phyloP scores from a whole-genome alignment of 305 asterid species.

The Lippia alba region DNA sequence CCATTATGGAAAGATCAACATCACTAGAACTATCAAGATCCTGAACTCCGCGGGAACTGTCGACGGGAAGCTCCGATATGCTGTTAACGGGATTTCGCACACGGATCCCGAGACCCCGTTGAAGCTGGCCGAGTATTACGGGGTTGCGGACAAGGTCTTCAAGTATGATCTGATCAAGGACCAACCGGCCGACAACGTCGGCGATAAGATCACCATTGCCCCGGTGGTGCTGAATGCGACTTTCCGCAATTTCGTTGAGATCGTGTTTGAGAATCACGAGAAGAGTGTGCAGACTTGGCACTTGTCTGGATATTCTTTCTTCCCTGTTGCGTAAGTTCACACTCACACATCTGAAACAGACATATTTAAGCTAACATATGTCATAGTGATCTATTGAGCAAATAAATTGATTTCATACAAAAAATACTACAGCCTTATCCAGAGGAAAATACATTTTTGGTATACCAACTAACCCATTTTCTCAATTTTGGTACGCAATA shows the following conservation, averaged over 20 bases:
- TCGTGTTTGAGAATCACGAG: constrained; percentile 71
- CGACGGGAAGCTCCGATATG: constrained; percentile 64
- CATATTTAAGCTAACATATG: no score
- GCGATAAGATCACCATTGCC: constrained; percentile 43
- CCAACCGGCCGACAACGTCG: constrained; percentile 37
- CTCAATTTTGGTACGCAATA: no score
- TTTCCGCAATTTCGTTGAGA: constrained; percentile 61
- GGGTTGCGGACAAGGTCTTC: constrained; percentile 51
- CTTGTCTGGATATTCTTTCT: constrained; percentile 72
- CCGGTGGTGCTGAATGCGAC: constrained; percentile 61
- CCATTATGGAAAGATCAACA: constrained; percentile 75
- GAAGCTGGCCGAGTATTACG: constrained; percentile 66
- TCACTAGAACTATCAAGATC: constrained; percentile 66
- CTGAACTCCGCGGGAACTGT: constrained; percentile 41
- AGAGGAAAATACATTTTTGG: no score
- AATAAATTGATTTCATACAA: no score
- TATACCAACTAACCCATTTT: no score
- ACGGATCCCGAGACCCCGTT: constrained; percentile 57
- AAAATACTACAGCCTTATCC: background rate
- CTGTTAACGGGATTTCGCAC: constrained; percentile 67
- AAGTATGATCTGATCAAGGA: constrained; percentile 54
- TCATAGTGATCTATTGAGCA: no score
- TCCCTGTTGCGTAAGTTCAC: constrained; percentile 60
- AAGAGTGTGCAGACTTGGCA: constrained; percentile 75
- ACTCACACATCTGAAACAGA: background rate